phyloP scores from a whole-genome alignment of 139 green algal species.

The Limnomonas spitsbergensis region DNA sequence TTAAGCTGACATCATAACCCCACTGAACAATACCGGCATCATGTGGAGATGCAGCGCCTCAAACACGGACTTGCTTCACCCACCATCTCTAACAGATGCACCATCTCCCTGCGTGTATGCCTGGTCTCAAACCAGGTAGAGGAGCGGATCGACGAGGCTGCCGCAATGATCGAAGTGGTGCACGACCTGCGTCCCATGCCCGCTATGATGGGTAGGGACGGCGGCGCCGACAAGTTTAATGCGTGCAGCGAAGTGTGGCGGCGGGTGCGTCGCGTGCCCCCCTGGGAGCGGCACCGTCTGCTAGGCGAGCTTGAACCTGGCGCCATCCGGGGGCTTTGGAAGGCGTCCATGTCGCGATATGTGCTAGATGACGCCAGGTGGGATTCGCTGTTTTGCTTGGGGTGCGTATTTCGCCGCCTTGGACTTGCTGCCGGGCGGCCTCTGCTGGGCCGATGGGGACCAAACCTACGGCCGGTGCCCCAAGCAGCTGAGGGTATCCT shows the following conservation, averaged over 20 bases:
- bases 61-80: no score
- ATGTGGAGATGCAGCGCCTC: no score
- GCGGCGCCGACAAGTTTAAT: conserved; percentile 7
- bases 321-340: conserved; percentile 37
- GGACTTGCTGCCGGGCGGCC: no score
- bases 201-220: background rate
- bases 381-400: no score
- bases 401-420: no score
- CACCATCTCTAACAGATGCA: no score
- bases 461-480: no score
- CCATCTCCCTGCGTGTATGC: no score
- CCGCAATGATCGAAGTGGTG: conserved; percentile 43
- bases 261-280: conserved; percentile 10
- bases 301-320: conserved; percentile 41
- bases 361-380: conserved; percentile 26
- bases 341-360: conserved; percentile 33
- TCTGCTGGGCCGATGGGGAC: no score
- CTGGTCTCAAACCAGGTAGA: conserved; percentile 51
- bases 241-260: background rate
- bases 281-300: conserved; percentile 8
- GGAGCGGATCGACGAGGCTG: conserved; percentile 36
- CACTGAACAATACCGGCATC: no score
- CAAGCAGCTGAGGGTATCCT: no score
- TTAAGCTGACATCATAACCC: no score
- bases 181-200: conserved; percentile 42